Evolutionary conservation across 768 basidiomycete species (phyloP).

Genomic region (Strobilomyces echinocephalus): DNA sequence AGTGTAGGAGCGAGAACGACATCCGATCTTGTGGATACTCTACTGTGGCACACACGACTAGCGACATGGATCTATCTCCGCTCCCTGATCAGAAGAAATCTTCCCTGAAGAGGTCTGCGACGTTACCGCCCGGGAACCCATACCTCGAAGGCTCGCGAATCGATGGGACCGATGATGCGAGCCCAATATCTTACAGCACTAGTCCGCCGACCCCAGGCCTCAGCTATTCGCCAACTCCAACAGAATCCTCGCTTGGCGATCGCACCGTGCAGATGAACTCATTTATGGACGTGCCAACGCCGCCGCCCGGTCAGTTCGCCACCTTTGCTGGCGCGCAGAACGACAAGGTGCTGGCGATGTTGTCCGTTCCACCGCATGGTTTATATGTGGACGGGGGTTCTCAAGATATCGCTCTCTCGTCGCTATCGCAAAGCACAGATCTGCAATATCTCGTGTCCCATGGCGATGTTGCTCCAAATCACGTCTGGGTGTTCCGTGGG

Average conservation of each 20-base stretch:
- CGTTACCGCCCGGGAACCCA: constrained; percentile 37
- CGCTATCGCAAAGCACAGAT: constrained; percentile 9
- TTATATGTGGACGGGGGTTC: constrained; percentile 16
- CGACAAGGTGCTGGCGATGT: constrained; percentile 27
- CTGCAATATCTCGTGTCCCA: constrained; percentile 14
- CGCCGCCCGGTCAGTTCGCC: constrained; percentile 35
- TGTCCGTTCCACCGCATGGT: constrained; percentile 14
- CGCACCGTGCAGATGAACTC: constrained; percentile 53
- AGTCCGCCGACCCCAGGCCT: constrained; percentile 56
- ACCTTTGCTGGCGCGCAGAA: constrained; percentile 33
- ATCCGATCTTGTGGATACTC: constrained; percentile 16
- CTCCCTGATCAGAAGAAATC: constrained; percentile 12
- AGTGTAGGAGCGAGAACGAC: constrained; percentile 50
- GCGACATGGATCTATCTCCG: constrained; percentile 1
- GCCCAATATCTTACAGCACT: constrained; percentile 25
- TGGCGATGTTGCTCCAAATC: constrained; percentile 8
- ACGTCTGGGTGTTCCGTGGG: constrained; percentile 16
- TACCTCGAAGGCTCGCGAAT: constrained; percentile 12
- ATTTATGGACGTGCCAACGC: constrained; percentile 43
- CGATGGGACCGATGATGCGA: constrained; percentile 6
- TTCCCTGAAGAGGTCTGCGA: constrained; percentile 39
- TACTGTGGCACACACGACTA: not conserved
- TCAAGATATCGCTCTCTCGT: constrained; percentile 11
- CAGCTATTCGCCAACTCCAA: constrained; percentile 56
- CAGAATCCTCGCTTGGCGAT: constrained; percentile 52